Conservation (phyloP, 495 filamentous ascomycete species). For the Cenococcum geophilum region DNA sequence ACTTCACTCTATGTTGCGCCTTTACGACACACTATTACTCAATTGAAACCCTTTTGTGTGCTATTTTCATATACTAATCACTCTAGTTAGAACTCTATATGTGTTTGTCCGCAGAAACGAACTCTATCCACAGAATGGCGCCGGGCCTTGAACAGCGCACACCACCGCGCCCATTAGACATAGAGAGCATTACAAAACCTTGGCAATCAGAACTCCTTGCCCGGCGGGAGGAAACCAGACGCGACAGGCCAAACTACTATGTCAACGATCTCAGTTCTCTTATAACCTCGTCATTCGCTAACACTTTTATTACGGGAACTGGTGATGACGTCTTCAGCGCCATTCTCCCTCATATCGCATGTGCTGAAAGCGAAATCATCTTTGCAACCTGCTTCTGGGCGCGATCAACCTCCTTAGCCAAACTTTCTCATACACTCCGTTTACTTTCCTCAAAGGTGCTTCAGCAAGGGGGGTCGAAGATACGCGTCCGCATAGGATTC, state of each 20-base stretch:
- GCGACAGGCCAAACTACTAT: slow-evolving; percentile 34
- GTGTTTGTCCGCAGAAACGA: not conserved
- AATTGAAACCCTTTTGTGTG: too few relatives aligned
- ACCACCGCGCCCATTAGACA: not conserved
- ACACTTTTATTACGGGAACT: slow-evolving; percentile 51
- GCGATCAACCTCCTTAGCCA: slow-evolving; percentile 47
- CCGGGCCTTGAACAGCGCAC: not conserved
- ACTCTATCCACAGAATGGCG: not conserved
- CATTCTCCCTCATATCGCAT: slow-evolving; percentile 51
- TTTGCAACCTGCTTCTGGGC: slow-evolving; percentile 78
- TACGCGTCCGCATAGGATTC: slow-evolving; percentile 55
- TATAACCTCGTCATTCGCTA: slow-evolving; percentile 42
- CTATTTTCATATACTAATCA: too few relatives aligned
- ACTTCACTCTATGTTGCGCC: too few relatives aligned
- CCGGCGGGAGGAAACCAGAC: not conserved
- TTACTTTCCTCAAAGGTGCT: slow-evolving; percentile 45
- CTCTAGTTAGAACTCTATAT: too few relatives aligned
- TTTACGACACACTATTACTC: too few relatives aligned
- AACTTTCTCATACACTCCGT: slow-evolving; percentile 46
- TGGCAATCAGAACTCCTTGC: slow-evolving; percentile 1
- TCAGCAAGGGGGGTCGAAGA: slow-evolving; percentile 28
- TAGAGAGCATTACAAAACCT: not conserved
- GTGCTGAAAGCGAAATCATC: slow-evolving; percentile 56
- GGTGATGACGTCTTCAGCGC: slow-evolving; percentile 49
- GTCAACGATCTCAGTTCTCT: slow-evolving; percentile 29